These are phyloP conservation scores for Alternaria incomplexa DNA, from an alignment of 2,329 filamentous ascomycete species.

Conservation along the genomic window DNA sequence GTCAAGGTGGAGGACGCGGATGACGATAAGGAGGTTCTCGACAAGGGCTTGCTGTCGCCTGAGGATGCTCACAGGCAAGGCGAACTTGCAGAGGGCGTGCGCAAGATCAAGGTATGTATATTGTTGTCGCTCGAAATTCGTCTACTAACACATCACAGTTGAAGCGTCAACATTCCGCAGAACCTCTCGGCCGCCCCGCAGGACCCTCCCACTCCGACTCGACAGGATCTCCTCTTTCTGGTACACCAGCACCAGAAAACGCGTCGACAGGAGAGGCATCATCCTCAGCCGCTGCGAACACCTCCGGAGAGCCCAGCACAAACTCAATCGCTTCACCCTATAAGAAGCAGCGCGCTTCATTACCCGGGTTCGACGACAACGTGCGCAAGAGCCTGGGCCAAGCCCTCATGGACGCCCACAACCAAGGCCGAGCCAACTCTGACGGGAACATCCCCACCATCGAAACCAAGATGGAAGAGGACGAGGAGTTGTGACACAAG, in stretches of 20 bases:
- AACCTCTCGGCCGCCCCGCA: conserved; percentile 61
- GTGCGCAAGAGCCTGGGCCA: conserved; percentile 46
- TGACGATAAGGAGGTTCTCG: conserved; percentile 63
- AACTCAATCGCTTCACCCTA: conserved; percentile 70
- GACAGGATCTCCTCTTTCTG: conserved; percentile 35
- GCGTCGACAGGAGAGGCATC: conserved; percentile 28
- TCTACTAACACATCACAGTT: conserved; percentile 61
- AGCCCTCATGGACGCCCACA: conserved; percentile 36
- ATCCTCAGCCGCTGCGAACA: conserved; percentile 41
- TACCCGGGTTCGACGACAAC: conserved; percentile 57
- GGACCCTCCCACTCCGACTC: conserved; percentile 29
- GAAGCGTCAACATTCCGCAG: conserved; percentile 79
- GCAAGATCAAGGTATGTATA: conserved; percentile 79
- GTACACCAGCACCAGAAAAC: conserved; percentile 25
- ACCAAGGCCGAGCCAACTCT: conserved; percentile 42
- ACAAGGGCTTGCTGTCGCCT: conserved; percentile 62
- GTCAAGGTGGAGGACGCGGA: conserved; percentile 68
- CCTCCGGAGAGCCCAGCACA: conserved; percentile 51
- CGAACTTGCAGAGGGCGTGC: conserved; percentile 79
- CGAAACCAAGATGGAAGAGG: conserved; percentile 49
- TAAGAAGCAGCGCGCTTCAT: conserved; percentile 75
- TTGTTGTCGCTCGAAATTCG: not conserved
- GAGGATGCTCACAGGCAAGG: conserved; percentile 76
- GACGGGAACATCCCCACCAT: conserved; percentile 37
- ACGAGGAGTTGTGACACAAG: conserved; percentile 54